Base-by-base conservation (phyloP, 345 rosid genomes). In the Syzygium aromaticum region DNA sequence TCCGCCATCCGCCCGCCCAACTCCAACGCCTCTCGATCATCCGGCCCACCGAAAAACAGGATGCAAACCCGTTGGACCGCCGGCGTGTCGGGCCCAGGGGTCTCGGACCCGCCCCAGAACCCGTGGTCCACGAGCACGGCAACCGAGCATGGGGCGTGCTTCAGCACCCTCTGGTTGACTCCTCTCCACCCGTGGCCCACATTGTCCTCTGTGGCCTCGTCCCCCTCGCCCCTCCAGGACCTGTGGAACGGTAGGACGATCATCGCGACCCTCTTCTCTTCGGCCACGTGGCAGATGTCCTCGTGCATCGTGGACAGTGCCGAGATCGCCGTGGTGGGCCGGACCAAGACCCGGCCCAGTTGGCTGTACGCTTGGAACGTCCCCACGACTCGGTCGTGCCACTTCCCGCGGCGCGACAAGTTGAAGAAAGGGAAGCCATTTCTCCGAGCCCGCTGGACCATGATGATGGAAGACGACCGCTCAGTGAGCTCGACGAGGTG, bases 71-170 rank as follows among this genome's bases (percentile, higher is more conserved):
- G 90, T 59, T 93, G 95, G 21, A 85, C 90, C 28, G 85, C 88
- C 0, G 85, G 73, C 52, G 88, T 77, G 30, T 85, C 85, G 43
- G 84, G 85, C 30, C 88, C 92, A 0, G 90, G 87, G 61, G 56
- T 86, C 51, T 87, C 92, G 46, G 90, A 2, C 46, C 90, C 94
- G 16, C 87, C 89, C 2, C 97, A 95, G 19, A 95, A 94, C 52
- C 99, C 98, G 86, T 95, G 98, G 91, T 97, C 98, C 51, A 95
- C 94, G 8, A 97, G 93, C 89, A 97, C 89, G 16, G 93, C 98
- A 54, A 95, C 99, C 2, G 98, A 92, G 77, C 98, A 97, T 0
- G 96, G 95, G 4, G 98, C 95, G 7, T 93, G 80, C 89, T 94
- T 94, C 54, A 95, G 87, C 78, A 95, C 95, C 93, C 94, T 93